Conservation (phyloP, 1,284 basidiomycete genomes). For the Pseudozyma pruni region DNA sequence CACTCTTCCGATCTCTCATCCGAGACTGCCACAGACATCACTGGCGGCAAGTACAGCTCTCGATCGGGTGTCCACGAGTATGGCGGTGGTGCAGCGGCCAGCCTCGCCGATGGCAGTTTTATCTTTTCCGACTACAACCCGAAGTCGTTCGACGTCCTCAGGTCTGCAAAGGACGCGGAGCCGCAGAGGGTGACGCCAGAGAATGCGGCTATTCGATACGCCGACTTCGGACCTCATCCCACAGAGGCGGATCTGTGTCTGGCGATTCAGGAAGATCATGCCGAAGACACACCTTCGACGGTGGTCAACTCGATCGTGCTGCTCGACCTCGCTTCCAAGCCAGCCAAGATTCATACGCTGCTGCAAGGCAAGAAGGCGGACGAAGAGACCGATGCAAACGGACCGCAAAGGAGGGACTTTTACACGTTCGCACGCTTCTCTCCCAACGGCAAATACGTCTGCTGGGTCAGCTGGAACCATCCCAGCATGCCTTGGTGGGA, state of each 20-base stretch:
- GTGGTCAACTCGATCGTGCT: constrained; percentile 74
- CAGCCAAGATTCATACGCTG: constrained; percentile 28
- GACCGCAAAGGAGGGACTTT: constrained; percentile 74
- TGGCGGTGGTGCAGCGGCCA: constrained; percentile 57
- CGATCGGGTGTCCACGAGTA: constrained; percentile 62
- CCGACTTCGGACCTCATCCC: constrained; percentile 67
- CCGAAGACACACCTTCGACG: constrained; percentile 72
- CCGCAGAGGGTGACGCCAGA: constrained; percentile 75
- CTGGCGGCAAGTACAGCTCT: constrained; percentile 38
- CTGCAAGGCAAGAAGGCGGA: constrained; percentile 67
- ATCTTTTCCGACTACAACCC: constrained; percentile 55
- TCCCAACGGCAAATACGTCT: constrained; percentile 75
- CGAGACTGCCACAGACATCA: constrained; percentile 31
- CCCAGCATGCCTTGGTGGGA: constrained; percentile 87
- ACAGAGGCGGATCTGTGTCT: constrained; percentile 70
- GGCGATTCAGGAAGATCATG: constrained; percentile 77
- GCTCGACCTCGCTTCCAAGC: constrained; percentile 69
- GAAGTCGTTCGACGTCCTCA: constrained; percentile 32
- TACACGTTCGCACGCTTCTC: constrained; percentile 76
- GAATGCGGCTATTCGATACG: constrained; percentile 74
- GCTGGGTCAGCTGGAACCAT: constrained; percentile 77
- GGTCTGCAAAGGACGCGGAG: constrained; percentile 43
- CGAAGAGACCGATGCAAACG: constrained; percentile 29
- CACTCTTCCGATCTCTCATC: constrained; percentile 65
- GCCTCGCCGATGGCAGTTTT: constrained; percentile 36